phyloP scores from a whole-genome alignment of 768 basidiomycete species.

The Calvatia gigantea region DNA sequence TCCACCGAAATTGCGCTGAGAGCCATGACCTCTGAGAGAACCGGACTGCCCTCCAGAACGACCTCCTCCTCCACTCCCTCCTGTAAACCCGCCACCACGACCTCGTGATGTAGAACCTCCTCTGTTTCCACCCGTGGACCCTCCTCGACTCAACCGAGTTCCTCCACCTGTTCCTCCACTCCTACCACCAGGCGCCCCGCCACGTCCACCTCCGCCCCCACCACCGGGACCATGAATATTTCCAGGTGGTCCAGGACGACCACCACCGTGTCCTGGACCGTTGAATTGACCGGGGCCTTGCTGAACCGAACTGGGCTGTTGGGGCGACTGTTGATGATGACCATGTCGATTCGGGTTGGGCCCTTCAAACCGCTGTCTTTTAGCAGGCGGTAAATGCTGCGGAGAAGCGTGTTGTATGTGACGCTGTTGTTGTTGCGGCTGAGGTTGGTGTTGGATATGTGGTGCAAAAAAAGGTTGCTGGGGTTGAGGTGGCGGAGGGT shows the following conservation, averaged over 20 bases:
- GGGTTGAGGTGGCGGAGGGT: constrained; percentile 40
- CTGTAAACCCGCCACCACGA: constrained; percentile 36
- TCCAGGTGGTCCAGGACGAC: constrained; percentile 36
- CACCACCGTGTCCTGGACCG: constrained; percentile 29
- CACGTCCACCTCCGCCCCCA: constrained; percentile 34
- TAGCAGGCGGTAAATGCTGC: constrained; percentile 87
- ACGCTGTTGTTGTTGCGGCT: constrained; percentile 42
- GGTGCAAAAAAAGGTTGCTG: constrained; percentile 47
- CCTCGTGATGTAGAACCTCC: constrained; percentile 40
- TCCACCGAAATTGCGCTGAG: constrained; percentile 63
- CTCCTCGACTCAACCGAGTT: constrained; percentile 50
- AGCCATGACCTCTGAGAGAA: constrained; percentile 58
- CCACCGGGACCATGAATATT: constrained; percentile 27
- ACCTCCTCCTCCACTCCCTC: constrained; percentile 39
- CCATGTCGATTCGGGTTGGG: constrained; percentile 53
- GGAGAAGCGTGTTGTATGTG: constrained; percentile 63
- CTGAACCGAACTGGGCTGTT: constrained; percentile 63
- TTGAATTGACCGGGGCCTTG: constrained; percentile 29
- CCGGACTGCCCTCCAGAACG: constrained; percentile 42
- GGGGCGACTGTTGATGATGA: constrained; percentile 45
- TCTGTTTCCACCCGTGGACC: constrained; percentile 43
- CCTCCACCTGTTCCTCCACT: constrained; percentile 46
- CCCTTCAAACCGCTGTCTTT: constrained; percentile 85
- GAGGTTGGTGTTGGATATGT: constrained; percentile 40
- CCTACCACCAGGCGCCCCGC: constrained; percentile 39